Evolutionary conservation across 2,329 filamentous ascomycete genomes (phyloP), one percentile per base, ranked within the genome.

Genomic region (Neodidymelliopsis sp.): DNA sequence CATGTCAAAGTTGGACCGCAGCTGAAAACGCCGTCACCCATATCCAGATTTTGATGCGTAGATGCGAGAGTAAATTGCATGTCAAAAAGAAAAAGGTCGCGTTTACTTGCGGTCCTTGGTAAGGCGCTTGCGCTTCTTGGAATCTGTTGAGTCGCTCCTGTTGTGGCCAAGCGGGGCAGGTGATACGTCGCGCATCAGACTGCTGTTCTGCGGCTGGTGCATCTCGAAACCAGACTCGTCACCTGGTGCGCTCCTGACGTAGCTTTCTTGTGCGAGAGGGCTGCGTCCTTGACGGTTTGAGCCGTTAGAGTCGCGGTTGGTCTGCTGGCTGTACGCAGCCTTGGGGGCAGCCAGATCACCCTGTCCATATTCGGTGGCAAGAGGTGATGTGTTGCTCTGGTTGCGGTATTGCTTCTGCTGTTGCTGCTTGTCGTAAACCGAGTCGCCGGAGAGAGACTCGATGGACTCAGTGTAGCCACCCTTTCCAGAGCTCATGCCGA

Each of bases 251-350:
- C 65, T 69, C 27, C 67, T 53, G n/a, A 71, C 63, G 52, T 76
- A 77, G 55, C 75, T 77, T 50, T 73, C 72, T 33, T 75, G 70
- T 3, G 77, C 76, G 15, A 80, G 69, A 2, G 77, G 77, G 49
- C 75, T 78, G 20, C 74, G 71, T 39, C 75, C 76, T 6, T 62
- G 67, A n/a, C 73, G 65, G 19, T 10, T 33, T 8, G 47, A 44
- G 37, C 51, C 46, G 12, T 36, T 46, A 8, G 46, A 40, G 31
- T 63, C 59, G 24, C 47, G 47, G 28, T 53, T 59, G 42, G 35
- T 54, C 25, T 51, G 42, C 19, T 56, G 44, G 42, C 57, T 62
- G 54, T 71, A 68, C 12, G 65, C 52, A 13, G 65, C 60, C 43
- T 69, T 67, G 18, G 70, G 69, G 11, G 66, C 54, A 15, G 68